Percentiles rank a stretch among this genome's conserved stretches.
phyloP scores from a whole-genome alignment of 2,329 filamentous ascomycete species.

The Hypoxylon sp. region DNA sequence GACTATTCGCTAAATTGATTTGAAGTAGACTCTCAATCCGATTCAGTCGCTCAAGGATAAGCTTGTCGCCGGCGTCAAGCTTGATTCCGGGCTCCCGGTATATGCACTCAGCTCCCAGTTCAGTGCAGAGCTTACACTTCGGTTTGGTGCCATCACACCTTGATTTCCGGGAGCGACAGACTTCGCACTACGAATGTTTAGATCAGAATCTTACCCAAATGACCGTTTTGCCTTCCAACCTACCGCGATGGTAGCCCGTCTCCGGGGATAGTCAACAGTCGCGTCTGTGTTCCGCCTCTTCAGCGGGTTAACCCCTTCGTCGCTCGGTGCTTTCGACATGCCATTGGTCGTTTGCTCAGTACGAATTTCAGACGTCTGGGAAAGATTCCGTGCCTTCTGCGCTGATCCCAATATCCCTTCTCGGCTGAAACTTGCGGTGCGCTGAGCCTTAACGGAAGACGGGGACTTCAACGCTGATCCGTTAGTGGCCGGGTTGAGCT shows the following conservation, averaged over 20 bases:
- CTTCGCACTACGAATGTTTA: conserved; percentile 75
- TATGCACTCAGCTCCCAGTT: conserved; percentile 85
- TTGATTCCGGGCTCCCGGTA: conserved; percentile 91
- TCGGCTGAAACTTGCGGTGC: conserved; percentile 66
- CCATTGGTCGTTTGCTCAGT: conserved; percentile 61
- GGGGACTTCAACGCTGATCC: conserved; percentile 67
- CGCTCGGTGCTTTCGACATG: conserved; percentile 62
- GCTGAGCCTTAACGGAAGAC: conserved; percentile 62
- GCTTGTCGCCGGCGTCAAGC: conserved; percentile 86
- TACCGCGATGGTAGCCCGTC: conserved; percentile 77
- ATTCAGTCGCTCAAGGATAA: conserved; percentile 83
- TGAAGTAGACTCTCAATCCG: conserved; percentile 86
- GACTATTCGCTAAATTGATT: conserved; percentile 70
- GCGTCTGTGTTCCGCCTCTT: conserved; percentile 75
- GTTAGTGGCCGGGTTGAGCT: conserved; percentile 60
- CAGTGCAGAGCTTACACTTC: conserved; percentile 87
- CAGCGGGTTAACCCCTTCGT: conserved; percentile 68
- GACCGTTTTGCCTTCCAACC: conserved; percentile 52
- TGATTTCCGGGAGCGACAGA: conserved; percentile 84
- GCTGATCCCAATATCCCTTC: conserved; percentile 69
- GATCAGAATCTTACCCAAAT: conserved; percentile 35
- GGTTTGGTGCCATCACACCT: conserved; percentile 84
- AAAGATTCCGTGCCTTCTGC: conserved; percentile 68
- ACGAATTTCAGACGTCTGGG: conserved; percentile 67
- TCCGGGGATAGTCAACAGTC: conserved; percentile 73